phyloP scores from a whole-genome alignment of 2,329 filamentous ascomycete species.

The Tolypocladium inflatum region DNA sequence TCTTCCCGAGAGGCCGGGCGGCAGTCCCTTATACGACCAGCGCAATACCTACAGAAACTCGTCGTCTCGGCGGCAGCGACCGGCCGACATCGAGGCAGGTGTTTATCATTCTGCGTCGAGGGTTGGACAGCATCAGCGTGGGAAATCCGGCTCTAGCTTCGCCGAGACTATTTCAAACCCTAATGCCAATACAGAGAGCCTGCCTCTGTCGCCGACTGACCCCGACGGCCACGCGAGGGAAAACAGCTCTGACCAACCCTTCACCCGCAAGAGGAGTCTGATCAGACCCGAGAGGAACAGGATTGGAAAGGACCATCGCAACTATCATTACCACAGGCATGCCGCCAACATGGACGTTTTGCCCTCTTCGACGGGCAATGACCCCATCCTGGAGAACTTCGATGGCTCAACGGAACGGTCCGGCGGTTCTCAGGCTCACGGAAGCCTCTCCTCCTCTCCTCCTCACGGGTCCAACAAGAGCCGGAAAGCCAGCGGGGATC shows the following conservation, averaged over 20 bases:
- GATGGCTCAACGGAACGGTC: conserved; percentile 52
- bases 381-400: conserved; percentile 73
- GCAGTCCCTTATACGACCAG: conserved; percentile 50
- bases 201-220: conserved; percentile 41
- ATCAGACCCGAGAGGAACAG: conserved; percentile 81
- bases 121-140: conserved; percentile 40
- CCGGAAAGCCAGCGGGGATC: conserved; percentile 20
- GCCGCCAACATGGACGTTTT: conserved; percentile 84
- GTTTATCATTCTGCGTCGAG: conserved; percentile 33
- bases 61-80: conserved; percentile 53
- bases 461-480: conserved; percentile 24
- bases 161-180: conserved; percentile 46
- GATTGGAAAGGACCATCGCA: conserved; percentile 79
- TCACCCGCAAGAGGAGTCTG: conserved; percentile 72
- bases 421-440: conserved; percentile 33
- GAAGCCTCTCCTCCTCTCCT: conserved; percentile 35
- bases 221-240: conserved; percentile 20
- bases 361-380: conserved; percentile 87
- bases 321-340: conserved; percentile 93
- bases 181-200: conserved; percentile 45
- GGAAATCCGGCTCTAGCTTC: conserved; percentile 47
- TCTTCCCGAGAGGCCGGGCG: conserved; percentile 55
- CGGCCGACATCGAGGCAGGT: conserved; percentile 62
- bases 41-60: conserved; percentile 59
- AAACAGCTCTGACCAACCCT: conserved; percentile 20